phyloP scores from a whole-genome alignment of 352 stramenopile species.

The Pythium sukuiense region DNA sequence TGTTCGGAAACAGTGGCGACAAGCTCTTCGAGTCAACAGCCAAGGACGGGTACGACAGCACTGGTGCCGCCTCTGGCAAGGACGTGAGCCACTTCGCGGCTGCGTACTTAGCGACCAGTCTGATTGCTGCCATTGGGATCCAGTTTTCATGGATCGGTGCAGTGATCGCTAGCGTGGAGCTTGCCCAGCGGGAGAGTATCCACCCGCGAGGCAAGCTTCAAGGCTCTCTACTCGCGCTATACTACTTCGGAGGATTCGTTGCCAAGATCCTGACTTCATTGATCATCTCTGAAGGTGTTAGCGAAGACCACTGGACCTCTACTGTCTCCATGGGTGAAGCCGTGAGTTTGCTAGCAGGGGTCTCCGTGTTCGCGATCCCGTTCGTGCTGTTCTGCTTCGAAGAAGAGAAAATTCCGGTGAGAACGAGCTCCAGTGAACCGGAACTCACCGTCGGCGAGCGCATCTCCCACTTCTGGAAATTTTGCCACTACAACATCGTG shows the following conservation, averaged over 20 bases:
- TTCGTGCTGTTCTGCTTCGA: conserved; percentile 6
- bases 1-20: background rate
- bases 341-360: background rate
- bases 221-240: conserved; percentile 9
- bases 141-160: conserved; percentile 21
- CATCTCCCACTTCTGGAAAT: conserved; percentile 14
- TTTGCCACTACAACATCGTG: conserved; percentile 25
- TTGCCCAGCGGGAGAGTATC: conserved; percentile 24
- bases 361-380: conserved; percentile 1
- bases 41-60: background rate
- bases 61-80: too few relatives aligned
- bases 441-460: background rate
- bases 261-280: conserved; percentile 1
- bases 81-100: background rate
- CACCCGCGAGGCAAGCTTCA: conserved; percentile 18
- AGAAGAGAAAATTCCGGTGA: background rate
- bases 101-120: conserved; percentile 2
- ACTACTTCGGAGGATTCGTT: conserved; percentile 2
- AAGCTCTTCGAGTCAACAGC: background rate
- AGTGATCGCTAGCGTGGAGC: conserved; percentile 16
- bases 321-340: conserved; percentile 3
- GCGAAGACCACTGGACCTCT: background rate
- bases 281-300: background rate
- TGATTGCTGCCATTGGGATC: conserved; percentile 8
- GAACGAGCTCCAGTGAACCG: background rate